Percentiles rank a stretch among this genome's conserved stretches.
Evolutionary conservation across 2,329 filamentous ascomycete genomes (phyloP).

Genomic region (Arthrobotrys sphaeroides): DNA sequence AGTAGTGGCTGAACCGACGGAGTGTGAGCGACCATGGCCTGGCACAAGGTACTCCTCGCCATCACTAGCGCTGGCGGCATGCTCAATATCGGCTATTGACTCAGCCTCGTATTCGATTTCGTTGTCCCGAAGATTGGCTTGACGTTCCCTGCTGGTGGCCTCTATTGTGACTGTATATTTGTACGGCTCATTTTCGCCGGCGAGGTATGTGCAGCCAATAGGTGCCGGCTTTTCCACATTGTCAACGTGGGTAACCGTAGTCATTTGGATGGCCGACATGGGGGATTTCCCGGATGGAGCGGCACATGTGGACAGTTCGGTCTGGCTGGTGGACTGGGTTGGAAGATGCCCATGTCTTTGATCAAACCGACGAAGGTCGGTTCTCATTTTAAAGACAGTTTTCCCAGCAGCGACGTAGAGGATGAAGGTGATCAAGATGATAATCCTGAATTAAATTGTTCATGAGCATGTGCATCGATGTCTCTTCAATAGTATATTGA

Average conservation of each 20-base stretch:
- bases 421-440: constrained; percentile 70
- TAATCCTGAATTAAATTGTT: constrained; percentile 64
- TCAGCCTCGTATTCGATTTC: constrained; percentile 38
- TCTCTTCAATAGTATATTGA: background rate
- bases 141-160: constrained; percentile 15
- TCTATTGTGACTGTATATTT: constrained; percentile 36
- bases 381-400: constrained; percentile 74
- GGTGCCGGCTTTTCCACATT: constrained; percentile 25
- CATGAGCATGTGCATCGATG: constrained; percentile 44
- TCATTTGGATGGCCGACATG: constrained; percentile 73
- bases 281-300: constrained; percentile 61
- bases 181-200: constrained; percentile 31
- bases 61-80: background rate
- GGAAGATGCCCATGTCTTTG: constrained; percentile 59
- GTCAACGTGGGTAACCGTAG: constrained; percentile 63
- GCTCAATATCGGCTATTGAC: constrained; percentile 19
- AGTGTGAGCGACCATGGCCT: constrained; percentile 12
- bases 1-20: constrained; percentile 16
- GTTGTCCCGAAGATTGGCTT: constrained; percentile 25
- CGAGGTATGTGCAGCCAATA: constrained; percentile 27
- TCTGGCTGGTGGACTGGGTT: constrained; percentile 32
- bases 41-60: constrained; percentile 24
- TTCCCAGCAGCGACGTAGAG: constrained; percentile 74
- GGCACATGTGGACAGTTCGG: constrained; percentile 59
- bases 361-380: constrained; percentile 68